Percentiles rank a stretch among this genome's conserved stretches.
phyloP scores from a whole-genome alignment of 306 rosid species.

The Citrullus amarus region DNA sequence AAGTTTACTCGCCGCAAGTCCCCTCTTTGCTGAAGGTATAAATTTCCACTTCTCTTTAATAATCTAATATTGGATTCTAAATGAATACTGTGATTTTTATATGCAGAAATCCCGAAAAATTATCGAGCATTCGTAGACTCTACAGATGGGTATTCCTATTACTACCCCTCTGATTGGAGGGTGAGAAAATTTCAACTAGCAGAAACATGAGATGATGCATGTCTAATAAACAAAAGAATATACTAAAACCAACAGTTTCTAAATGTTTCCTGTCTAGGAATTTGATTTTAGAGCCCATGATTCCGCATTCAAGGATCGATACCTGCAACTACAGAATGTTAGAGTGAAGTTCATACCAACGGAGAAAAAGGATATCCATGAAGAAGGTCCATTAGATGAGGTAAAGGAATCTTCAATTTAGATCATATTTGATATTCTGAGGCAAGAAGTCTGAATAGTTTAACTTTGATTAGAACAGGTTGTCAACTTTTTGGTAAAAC shows the following conservation, averaged over 20 bases:
- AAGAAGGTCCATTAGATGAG: slow-evolving; percentile 86
- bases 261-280: slow-evolving; percentile 35
- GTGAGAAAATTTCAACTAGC: slow-evolving; percentile 26
- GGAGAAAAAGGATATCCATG: slow-evolving; percentile 67
- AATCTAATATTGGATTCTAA: background rate
- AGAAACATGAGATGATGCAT: background rate
- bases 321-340: slow-evolving; percentile 70
- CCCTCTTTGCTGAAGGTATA: slow-evolving; percentile 73
- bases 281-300: slow-evolving; percentile 93
- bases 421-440: background rate
- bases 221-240: background rate
- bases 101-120: slow-evolving; percentile 50
- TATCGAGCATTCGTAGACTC: slow-evolving; percentile 69
- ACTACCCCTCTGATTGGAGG: slow-evolving; percentile 92
- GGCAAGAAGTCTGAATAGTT: slow-evolving; percentile 9
- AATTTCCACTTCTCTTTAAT: background rate
- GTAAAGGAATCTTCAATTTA: slow-evolving; percentile 16
- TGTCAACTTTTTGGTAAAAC: slow-evolving; percentile 48
- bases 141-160: slow-evolving; percentile 73
- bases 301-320: slow-evolving; percentile 87
- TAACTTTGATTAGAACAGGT: slow-evolving; percentile 32
- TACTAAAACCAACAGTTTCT: background rate
- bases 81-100: background rate
- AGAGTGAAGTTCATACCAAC: slow-evolving; percentile 92
- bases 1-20: slow-evolving; percentile 30